Base-by-base conservation (phyloP, 768 basidiomycete genomes). In the Boletus tylopilopsis region DNA sequence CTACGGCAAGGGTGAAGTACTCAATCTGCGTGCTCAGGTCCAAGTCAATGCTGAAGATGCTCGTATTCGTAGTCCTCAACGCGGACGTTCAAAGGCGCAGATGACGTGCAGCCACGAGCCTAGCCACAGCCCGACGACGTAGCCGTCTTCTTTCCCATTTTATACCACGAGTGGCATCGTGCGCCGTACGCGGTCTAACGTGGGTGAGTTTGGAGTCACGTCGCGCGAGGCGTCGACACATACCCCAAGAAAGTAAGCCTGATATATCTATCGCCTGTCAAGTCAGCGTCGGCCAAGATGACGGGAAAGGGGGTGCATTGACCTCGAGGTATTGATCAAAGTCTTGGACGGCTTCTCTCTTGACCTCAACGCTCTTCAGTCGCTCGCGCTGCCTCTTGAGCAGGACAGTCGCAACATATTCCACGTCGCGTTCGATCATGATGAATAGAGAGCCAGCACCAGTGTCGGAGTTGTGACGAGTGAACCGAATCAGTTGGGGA, bases 1-100 rank as follows among this genome's bases (percentile, higher is more conserved):
- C 89, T 35, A 97, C 87, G 1, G 96, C 93, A 42, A 96, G 81
- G 1, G 94, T 94, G 37, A 98, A 78, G 68, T 90, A 96, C 64
- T 98, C 92, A 46, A 97, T 71, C 45, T 96, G 82, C 45, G 80
- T 74, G 48, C 86, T 81, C 33, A 99, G 73, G 8, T 78, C 63
- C 24, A 90, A 68, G 42, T 82, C 75, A 62, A 88, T 85, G 50
- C 87, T 90, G 49, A 6, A 41, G 33, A n/a, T n/a, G n/a, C n/a
- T n/a, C n/a, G n/a, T n/a, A n/a, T n/a, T n/a, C n/a, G n/a, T n/a
- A n/a, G n/a, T n/a, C n/a, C n/a, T n/a, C n/a, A n/a, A n/a, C n/a
- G n/a, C n/a, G n/a, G n/a, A n/a, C n/a, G n/a, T n/a, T n/a, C n/a
- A n/a, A n/a, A n/a, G n/a, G n/a, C n/a, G n/a, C n/a, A n/a, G n/a